These are phyloP conservation scores for Xylaria sp. DNA, from an alignment of 2,329 filamentous ascomycete genomes.

Conservation along the genomic window DNA sequence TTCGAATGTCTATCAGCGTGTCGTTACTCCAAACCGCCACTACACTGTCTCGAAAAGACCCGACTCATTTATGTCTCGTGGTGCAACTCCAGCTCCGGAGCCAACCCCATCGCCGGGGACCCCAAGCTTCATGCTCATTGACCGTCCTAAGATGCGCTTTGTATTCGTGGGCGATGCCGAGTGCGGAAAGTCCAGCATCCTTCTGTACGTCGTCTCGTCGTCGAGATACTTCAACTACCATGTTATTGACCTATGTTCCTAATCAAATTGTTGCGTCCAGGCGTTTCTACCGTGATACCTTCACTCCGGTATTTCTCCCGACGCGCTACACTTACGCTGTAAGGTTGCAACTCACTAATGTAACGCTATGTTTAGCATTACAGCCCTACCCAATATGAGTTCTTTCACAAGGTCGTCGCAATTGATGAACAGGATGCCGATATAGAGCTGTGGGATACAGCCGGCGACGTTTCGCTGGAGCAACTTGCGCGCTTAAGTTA, in stretches of 20 bases:
- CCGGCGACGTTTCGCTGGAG: conserved; percentile 35
- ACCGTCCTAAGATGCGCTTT: conserved; percentile 39
- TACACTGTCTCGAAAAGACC: not conserved
- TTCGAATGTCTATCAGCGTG: conserved; percentile 30
- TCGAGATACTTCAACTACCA: not conserved
- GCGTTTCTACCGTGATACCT: conserved; percentile 38
- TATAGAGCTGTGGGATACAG: conserved; percentile 43
- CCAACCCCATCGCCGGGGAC: conserved; percentile 27
- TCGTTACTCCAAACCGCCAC: conserved; percentile 15
- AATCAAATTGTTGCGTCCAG: conserved; percentile 22
- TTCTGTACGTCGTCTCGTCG: conserved; percentile 34
- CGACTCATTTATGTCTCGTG: not conserved
- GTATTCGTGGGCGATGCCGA: conserved; percentile 40
- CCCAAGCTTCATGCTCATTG: conserved; percentile 18
- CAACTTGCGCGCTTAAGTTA: conserved; percentile 40
- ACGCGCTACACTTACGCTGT: not conserved
- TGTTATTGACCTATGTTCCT: not conserved
- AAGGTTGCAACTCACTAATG: not conserved
- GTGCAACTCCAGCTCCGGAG: conserved; percentile 12
- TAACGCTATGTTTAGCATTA: conserved; percentile 22
- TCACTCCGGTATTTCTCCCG: conserved; percentile 28
- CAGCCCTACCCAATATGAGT: conserved; percentile 38
- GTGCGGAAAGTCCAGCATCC: conserved; percentile 41
- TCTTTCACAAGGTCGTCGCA: conserved; percentile 34
- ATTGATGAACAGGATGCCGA: conserved; percentile 37